Evolutionary conservation across 2,329 filamentous ascomycete genomes (phyloP).

Genomic region (Thelonectria discophora): DNA sequence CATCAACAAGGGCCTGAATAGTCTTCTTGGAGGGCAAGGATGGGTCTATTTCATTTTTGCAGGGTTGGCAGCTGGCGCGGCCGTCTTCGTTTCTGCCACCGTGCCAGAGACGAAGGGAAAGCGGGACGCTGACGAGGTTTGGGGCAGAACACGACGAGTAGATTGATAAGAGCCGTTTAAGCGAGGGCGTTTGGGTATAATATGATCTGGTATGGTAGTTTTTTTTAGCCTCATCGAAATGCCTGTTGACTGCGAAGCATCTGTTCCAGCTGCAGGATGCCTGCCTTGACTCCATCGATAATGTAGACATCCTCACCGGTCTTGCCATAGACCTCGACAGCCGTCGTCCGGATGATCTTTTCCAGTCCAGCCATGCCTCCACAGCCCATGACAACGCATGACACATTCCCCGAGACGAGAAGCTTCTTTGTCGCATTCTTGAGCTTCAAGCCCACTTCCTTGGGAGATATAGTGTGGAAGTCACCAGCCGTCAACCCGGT

Average conservation of each 20-base stretch:
- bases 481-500: slow-evolving; percentile 84
- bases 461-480: slow-evolving; percentile 74
- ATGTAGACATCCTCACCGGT: slow-evolving; percentile 68
- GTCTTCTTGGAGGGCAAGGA: slow-evolving; percentile 71
- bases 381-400: slow-evolving; percentile 84
- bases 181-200: slow-evolving; percentile 15
- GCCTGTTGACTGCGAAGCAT: slow-evolving; percentile 55
- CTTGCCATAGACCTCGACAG: slow-evolving; percentile 70
- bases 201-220: slow-evolving; percentile 13
- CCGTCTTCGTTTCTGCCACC: slow-evolving; percentile 73
- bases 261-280: slow-evolving; percentile 69
- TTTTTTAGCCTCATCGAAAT: slow-evolving; percentile 43
- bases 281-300: slow-evolving; percentile 82
- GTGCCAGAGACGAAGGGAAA: slow-evolving; percentile 93
- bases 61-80: slow-evolving; percentile 73
- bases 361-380: slow-evolving; percentile 92
- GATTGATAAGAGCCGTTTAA: slow-evolving; percentile 51
- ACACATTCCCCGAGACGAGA: slow-evolving; percentile 64
- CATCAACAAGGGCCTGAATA: slow-evolving; percentile 77
- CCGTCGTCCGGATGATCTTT: slow-evolving; percentile 75
- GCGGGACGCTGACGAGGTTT: slow-evolving; percentile 87
- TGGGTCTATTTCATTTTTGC: slow-evolving; percentile 95
- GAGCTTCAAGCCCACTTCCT: slow-evolving; percentile 72
- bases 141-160: slow-evolving; percentile 71
- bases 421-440: slow-evolving; percentile 74